phyloP scores from a whole-genome alignment of 768 basidiomycete species.

The Agrocybe praecox region DNA sequence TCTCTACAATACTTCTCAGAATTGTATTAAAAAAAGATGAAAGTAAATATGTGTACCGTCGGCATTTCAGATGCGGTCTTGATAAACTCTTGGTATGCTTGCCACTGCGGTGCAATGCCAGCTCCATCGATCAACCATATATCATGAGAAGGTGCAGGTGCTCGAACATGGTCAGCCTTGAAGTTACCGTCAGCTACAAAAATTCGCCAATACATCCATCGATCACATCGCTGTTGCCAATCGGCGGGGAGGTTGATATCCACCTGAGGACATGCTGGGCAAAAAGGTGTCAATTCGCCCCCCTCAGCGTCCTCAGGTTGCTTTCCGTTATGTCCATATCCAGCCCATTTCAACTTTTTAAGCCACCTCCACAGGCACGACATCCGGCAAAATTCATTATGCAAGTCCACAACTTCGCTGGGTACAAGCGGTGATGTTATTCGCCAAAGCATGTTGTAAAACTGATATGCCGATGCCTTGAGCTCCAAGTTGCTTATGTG shows the following conservation, averaged over 20 bases:
- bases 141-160: neutral
- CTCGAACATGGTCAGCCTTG: conserved; percentile 13
- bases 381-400: conserved; percentile 14
- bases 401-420: neutral
- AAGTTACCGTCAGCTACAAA: conserved; percentile 19
- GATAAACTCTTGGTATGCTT: neutral
- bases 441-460: conserved; percentile 9
- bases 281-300: conserved; percentile 15
- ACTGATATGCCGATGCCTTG: conserved; percentile 18
- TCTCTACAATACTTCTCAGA: too few species aligned
- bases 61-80: neutral
- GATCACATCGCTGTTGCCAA: conserved; percentile 17
- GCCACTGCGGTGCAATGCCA: conserved; percentile 11
- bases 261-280: conserved; percentile 27
- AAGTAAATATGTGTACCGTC: neutral
- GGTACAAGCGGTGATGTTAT: conserved; percentile 6
- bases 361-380: conserved; percentile 13
- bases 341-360: conserved; percentile 13
- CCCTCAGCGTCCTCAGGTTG: neutral
- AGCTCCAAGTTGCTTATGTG: conserved; percentile 13
- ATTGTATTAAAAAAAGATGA: neutral
- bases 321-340: conserved; percentile 10
- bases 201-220: neutral
- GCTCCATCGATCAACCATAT: conserved; percentile 11
- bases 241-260: conserved; percentile 22